Conservation (phyloP, 768 basidiomycete genomes). For the Amanita thiersii region DNA sequence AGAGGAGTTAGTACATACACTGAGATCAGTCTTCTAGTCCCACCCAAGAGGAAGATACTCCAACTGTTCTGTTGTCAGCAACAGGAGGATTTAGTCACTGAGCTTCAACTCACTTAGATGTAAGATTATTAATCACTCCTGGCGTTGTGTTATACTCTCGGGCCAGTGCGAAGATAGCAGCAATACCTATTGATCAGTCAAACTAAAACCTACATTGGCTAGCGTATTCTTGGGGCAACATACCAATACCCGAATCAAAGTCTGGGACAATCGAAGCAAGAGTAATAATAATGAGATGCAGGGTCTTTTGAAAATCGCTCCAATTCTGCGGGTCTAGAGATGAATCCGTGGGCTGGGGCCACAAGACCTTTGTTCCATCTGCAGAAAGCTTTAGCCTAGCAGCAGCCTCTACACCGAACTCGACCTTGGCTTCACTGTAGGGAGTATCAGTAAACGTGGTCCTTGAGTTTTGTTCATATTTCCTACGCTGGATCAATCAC, state of each 20-base stretch:
- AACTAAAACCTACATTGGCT: background rate
- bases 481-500: slow-evolving; percentile 51
- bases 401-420: slow-evolving; percentile 46
- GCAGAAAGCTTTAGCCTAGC: slow-evolving; percentile 39
- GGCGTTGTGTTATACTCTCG: slow-evolving; percentile 41
- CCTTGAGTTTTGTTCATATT: background rate
- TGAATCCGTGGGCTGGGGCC: slow-evolving; percentile 47
- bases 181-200: slow-evolving; percentile 32
- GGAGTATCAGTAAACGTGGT: background rate
- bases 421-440: slow-evolving; percentile 41
- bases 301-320: slow-evolving; percentile 36
- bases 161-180: slow-evolving; percentile 48
- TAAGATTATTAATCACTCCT: slow-evolving; percentile 46
- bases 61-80: slow-evolving; percentile 31
- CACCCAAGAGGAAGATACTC: slow-evolving; percentile 58
- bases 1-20: background rate
- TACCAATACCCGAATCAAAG: slow-evolving; percentile 49
- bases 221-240: background rate
- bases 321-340: slow-evolving; percentile 32
- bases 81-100: background rate
- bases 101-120: slow-evolving; percentile 29
- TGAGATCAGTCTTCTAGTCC: slow-evolving; percentile 7
- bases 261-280: slow-evolving; percentile 54
- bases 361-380: slow-evolving; percentile 47
- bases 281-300: slow-evolving; percentile 44